Percentiles rank a stretch among this genome's conserved stretches.
Evolutionary conservation across 2,329 filamentous ascomycete genomes (phyloP).

Genomic region (Scytalidium lignicola): DNA sequence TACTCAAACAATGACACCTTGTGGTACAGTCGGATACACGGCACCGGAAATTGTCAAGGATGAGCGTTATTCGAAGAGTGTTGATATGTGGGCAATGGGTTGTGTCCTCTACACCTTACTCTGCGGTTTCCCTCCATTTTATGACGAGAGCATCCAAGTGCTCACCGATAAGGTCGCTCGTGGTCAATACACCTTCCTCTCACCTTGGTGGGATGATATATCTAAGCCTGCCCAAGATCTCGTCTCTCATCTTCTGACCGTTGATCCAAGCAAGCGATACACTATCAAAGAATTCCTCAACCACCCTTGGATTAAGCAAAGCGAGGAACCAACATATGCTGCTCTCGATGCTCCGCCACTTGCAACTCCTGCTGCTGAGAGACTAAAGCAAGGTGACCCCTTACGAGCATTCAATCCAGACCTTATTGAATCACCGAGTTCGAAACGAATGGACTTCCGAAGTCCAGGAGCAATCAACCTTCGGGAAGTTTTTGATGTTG

Average conservation of each 20-base stretch:
- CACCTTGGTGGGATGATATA: conserved; percentile 99
- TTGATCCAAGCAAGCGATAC: conserved; percentile 92
- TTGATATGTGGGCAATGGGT: conserved; percentile 98
- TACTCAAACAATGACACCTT: conserved; percentile 97
- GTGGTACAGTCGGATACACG: conserved; percentile 95
- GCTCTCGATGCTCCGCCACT: conserved; percentile 66
- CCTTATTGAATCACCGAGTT: conserved; percentile 50
- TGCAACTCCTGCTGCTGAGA: conserved; percentile 55
- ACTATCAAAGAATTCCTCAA: conserved; percentile 87
- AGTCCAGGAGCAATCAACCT: conserved; percentile 93
- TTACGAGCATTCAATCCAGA: conserved; percentile 53
- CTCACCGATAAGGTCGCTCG: conserved; percentile 96
- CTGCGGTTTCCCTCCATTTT: conserved; percentile 96
- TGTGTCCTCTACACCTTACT: conserved; percentile 96
- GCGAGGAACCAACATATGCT: conserved; percentile 61
- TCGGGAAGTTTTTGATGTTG: conserved; percentile 94
- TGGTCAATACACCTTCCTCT: conserved; percentile 95
- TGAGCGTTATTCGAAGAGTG: conserved; percentile 96
- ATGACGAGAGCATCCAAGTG: conserved; percentile 95
- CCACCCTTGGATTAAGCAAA: conserved; percentile 88
- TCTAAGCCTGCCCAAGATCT: conserved; percentile 92
- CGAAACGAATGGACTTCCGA: conserved; percentile 79
- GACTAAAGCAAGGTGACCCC: conserved; percentile 17
- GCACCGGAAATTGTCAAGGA: conserved; percentile 99
- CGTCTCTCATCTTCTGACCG: conserved; percentile 86